Conservation (phyloP, 768 basidiomycete species). For the Gyrodon lividus region DNA sequence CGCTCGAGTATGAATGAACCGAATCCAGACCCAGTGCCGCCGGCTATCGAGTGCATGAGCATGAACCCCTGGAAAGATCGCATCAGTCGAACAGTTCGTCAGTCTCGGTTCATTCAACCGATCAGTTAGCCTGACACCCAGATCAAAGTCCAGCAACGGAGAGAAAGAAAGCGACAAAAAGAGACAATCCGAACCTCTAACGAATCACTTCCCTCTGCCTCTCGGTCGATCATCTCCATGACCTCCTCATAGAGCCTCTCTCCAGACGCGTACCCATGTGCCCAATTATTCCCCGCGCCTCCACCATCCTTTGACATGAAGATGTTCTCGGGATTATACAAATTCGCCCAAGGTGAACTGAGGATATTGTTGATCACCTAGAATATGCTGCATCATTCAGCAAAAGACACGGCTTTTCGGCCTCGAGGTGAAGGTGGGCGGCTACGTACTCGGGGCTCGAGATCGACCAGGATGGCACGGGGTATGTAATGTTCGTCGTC, state of each 20-base stretch:
- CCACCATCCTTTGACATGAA: constrained; percentile 95
- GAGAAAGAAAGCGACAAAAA: too few species aligned
- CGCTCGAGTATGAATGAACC: constrained; percentile 98
- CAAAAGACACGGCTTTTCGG: not conserved
- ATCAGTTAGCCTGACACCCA: too few species aligned
- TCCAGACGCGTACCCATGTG: constrained; percentile 88
- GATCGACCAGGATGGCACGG: constrained; percentile 91
- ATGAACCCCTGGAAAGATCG: constrained; percentile 81
- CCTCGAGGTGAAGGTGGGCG: not conserved
- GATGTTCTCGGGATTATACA: constrained; percentile 99
- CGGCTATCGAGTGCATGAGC: constrained; percentile 98
- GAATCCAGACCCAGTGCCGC: constrained; percentile 96
- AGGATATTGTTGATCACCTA: constrained; percentile 97
- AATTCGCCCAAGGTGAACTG: constrained; percentile 73
- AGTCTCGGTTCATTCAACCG: not conserved
- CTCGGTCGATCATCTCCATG: constrained; percentile 98
- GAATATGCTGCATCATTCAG: not conserved
- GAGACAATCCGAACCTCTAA: constrained; percentile 64
- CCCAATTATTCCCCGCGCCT: constrained; percentile 99
- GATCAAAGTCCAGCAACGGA: too few species aligned
- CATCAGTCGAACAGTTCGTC: not conserved
- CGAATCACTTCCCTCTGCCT: constrained; percentile 96
- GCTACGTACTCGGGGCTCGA: constrained; percentile 85
- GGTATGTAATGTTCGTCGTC: constrained; percentile 99
- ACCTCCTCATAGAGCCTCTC: constrained; percentile 93